These are phyloP conservation scores for Aspergillus fischeri DNA, from an alignment of 2,329 filamentous ascomycete genomes.

Conservation along the genomic window DNA sequence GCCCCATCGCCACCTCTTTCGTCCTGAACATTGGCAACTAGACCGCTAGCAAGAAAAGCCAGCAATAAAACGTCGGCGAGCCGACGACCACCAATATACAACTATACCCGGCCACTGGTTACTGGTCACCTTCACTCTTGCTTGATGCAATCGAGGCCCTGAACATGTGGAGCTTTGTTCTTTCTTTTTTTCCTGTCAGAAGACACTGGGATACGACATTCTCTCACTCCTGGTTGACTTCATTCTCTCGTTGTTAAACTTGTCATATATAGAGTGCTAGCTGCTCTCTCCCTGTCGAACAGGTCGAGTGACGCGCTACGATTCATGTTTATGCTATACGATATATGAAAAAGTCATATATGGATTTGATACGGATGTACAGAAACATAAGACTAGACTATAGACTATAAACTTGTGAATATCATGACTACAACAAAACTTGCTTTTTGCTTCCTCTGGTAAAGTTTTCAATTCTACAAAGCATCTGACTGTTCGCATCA, in stretches of 20 bases:
- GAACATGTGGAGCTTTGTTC: not conserved
- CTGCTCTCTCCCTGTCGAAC: not conserved
- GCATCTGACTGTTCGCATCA: not conserved
- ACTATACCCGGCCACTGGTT: not conserved
- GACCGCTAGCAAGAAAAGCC: not conserved
- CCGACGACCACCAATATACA: not conserved
- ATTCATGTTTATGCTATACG: not conserved
- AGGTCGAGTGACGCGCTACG: not conserved
- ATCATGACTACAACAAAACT: not conserved
- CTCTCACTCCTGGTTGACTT: not conserved
- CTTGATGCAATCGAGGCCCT: not conserved
- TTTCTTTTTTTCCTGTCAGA: not conserved
- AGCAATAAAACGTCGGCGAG: not conserved
- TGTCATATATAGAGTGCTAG: not conserved
- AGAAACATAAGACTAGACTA: not conserved
- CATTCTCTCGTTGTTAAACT: not conserved
- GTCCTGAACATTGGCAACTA: slow-evolving; percentile 30
- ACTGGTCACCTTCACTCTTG: not conserved
- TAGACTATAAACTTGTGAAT: not conserved
- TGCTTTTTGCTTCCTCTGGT: not conserved
- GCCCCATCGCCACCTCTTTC: slow-evolving; percentile 32
- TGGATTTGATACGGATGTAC: not conserved
- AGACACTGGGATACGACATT: not conserved
- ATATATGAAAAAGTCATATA: not conserved
- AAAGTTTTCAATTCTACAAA: not conserved